Evolutionary conservation across 2,329 filamentous ascomycete genomes (phyloP).

Genomic region (Xylaria polymorpha): DNA sequence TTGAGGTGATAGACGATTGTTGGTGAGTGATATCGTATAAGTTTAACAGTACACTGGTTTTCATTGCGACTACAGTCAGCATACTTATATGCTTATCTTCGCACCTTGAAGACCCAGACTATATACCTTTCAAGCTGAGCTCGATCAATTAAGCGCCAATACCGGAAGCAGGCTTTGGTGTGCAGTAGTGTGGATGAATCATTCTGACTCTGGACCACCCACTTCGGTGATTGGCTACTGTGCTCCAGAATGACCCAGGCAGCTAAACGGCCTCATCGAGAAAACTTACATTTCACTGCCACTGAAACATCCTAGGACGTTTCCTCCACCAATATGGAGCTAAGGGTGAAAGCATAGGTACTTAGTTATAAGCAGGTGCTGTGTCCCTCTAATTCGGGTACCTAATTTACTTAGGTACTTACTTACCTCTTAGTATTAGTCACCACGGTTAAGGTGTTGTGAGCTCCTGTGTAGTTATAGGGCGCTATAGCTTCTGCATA

Average conservation of each 20-base stretch:
- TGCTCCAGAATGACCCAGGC: neutral
- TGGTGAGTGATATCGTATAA: neutral
- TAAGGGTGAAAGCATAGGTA: too few species aligned
- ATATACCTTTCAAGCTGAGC: neutral
- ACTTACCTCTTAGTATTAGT: neutral
- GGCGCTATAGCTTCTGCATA: too few species aligned
- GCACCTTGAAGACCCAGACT: neutral
- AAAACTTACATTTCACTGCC: neutral
- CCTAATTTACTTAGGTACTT: neutral
- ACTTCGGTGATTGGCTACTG: constrained; percentile 39
- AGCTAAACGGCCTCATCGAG: neutral
- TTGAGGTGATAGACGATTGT: neutral
- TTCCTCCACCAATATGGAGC: neutral
- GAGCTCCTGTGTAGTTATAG: neutral
- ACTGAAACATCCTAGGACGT: neutral
- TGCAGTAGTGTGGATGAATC: constrained; percentile 45
- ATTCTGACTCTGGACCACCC: constrained; percentile 40
- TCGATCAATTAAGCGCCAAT: neutral
- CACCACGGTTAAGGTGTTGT: neutral
- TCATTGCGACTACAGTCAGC: neutral
- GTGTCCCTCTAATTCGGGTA: neutral
- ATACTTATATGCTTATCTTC: neutral
- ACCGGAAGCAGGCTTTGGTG: neutral
- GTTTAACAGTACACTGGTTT: neutral
- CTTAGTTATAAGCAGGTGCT: neutral